Base-by-base conservation (phyloP, 2,329 filamentous ascomycete species). In the Cordyceps tenuipes region DNA sequence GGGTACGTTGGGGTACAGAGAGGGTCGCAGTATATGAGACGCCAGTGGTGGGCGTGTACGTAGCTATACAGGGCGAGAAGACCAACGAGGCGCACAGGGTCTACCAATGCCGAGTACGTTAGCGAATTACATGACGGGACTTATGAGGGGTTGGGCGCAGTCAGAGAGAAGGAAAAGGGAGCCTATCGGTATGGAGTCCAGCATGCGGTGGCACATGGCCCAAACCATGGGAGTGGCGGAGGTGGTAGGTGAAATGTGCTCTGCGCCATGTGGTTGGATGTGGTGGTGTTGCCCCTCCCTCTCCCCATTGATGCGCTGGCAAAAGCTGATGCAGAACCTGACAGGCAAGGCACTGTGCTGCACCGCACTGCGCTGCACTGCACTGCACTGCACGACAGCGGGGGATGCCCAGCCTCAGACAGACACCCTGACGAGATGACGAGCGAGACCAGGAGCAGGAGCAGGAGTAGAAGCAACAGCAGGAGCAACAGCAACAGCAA, bases 1-100 rank as follows among this genome's bases (percentile, higher is more conserved):
- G 36, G 26, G 51, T 62, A 56, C 57, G 43, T 62, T 56, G 60
- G 54, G 60, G 39, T 54, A 53, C 44, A 61, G 55, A 58, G 49
- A 46, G 61, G 29, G 41, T 26, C 29, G 57, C 26, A n/a, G 50
- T 53, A 59, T 53, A 53, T 59, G 57, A 53, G 57, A 48, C 57
- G 41, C 49, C 31, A 39, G 41, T 34, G 43, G 34, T 47, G 41
- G 34, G 26, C 48, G 48, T 53, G 48, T 59, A 46, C 15, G 36
- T 54, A 41, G 19, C 31, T 34, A 53, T 34, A 53, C 19, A 21
- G 3, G 31, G 47, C 44, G 34, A 43, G 34, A 47, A 29, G 34
- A 34, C 17, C 21, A 44, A n/a, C 29, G 29, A 21, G 6, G 43
- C 41, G 19, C 49, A 48, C 49, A 43, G 23, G 21, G 39, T 59